Base-by-base conservation (phyloP, 2,329 filamentous ascomycete genomes). In the Didymella glomerata region DNA sequence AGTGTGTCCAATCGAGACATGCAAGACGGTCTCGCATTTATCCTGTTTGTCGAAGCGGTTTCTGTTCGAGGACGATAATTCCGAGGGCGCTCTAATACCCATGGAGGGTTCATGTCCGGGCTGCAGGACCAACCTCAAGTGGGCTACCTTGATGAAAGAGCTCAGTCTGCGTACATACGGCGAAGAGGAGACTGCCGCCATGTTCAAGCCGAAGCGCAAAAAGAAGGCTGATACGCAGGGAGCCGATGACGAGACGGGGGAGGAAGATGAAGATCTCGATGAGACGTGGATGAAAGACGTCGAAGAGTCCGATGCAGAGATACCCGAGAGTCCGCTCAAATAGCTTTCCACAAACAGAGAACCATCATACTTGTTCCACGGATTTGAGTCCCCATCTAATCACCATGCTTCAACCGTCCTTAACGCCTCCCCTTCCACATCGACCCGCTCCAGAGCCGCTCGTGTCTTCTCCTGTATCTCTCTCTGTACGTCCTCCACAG, bases 131-230 rank as follows among this genome's bases (percentile, higher is more conserved):
- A 76, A 81, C 4, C 78, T 93, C 2, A 75, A 82, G 49, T 98
- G 94, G 94, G 81, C 83, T 0, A 85, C 90, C 47, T 86, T 97
- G 78, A 90, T 96, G 80, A 93, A 88, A 72, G 93, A 96, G 73
- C 77, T 96, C 67, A 95, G 85, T 49, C 78, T 97, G 48, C 84
- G 94, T 30, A 81, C 86, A 34, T 84, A 91, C 24, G 93, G 90
- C 0, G 77, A 83, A 54, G 89, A 90, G 57, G 89, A 93, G 64
- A 79, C 93, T 1, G 84, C 88, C 40, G 87, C 87, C 65, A 69
- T 97, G 25, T 82, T 92, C 66, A 91, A 86, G 73, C 78, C 79
- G 58, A 81, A 78, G 60, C 78, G 75, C n/a, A 70, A 62, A 14
- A 77, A 71, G 63, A 74, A 76, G 63, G 50, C 71, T 53, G 61